Conservation (phyloP, 2,329 filamentous ascomycete genomes). For the Periconia macrospinosa region DNA sequence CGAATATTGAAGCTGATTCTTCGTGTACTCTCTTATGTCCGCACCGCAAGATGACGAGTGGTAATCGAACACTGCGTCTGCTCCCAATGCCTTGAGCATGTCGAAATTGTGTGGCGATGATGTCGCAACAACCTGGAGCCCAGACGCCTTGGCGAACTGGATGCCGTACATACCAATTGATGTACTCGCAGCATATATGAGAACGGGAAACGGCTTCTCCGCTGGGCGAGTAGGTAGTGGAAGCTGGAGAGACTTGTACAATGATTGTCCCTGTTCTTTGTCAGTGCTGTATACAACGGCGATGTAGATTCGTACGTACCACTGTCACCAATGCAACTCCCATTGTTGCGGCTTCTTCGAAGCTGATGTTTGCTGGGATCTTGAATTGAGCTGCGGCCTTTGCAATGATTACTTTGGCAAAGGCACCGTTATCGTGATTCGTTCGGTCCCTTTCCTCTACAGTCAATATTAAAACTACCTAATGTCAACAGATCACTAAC, state of each 20-base stretch:
- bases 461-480: too few species aligned
- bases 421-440: slow-evolving; percentile 54
- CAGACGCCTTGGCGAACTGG: slow-evolving; percentile 42
- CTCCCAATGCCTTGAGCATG: slow-evolving; percentile 39
- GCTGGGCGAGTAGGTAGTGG: slow-evolving; percentile 49
- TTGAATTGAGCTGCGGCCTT: slow-evolving; percentile 54
- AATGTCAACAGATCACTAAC: slow-evolving; percentile 27
- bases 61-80: slow-evolving; percentile 53
- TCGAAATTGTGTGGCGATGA: slow-evolving; percentile 18
- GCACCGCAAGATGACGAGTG: slow-evolving; percentile 41
- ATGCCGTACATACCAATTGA: slow-evolving; percentile 55
- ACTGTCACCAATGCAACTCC: slow-evolving; percentile 56
- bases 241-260: slow-evolving; percentile 49
- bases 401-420: slow-evolving; percentile 56
- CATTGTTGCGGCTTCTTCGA: slow-evolving; percentile 58
- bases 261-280: slow-evolving; percentile 42
- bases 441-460: slow-evolving; percentile 11
- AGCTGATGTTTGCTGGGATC: slow-evolving; percentile 52
- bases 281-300: neutral
- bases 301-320: neutral
- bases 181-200: slow-evolving; percentile 56
- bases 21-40: slow-evolving; percentile 48
- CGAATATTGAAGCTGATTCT: slow-evolving; percentile 43
- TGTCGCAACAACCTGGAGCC: neutral
- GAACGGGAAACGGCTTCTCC: slow-evolving; percentile 44